Percentiles rank a stretch among this genome's conserved stretches.
Evolutionary conservation across 139 green algal species (phyloP).

Genomic region (Microglena sp.): DNA sequence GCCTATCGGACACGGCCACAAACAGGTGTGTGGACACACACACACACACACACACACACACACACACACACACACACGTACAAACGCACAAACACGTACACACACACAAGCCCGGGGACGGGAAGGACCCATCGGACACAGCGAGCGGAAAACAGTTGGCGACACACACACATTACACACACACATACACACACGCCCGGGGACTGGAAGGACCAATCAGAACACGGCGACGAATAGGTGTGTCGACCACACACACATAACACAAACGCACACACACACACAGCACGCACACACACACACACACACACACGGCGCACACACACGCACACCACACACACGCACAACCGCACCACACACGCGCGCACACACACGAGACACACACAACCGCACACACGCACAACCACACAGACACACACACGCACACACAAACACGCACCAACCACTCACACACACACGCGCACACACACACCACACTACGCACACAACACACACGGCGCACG

Average conservation of each 20-base stretch:
- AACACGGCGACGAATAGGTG: background rate
- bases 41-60: too few relatives aligned
- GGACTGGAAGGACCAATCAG: too few relatives aligned
- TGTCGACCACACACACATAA: background rate
- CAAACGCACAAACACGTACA: background rate
- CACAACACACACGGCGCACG: conserved; percentile 1
- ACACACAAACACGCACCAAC: too few relatives aligned
- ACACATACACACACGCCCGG: background rate
- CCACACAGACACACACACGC: too few relatives aligned
- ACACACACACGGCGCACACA: too few relatives aligned
- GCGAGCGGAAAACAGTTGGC: background rate
- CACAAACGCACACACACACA: background rate
- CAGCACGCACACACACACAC: background rate
- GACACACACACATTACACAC: background rate
- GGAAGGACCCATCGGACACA: background rate
- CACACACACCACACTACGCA: too few relatives aligned
- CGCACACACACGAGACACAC: conserved; percentile 31
- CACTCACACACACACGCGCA: too few relatives aligned
- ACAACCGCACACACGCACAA: conserved; percentile 54
- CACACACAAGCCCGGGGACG: background rate
- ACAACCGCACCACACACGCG: background rate
- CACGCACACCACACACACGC: background rate
- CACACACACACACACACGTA: background rate
- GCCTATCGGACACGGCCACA: too few relatives aligned
- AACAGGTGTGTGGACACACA: too few relatives aligned